Evolutionary conservation across 495 filamentous ascomycete genomes (phyloP).

Genomic region (Glonium stellatum): DNA sequence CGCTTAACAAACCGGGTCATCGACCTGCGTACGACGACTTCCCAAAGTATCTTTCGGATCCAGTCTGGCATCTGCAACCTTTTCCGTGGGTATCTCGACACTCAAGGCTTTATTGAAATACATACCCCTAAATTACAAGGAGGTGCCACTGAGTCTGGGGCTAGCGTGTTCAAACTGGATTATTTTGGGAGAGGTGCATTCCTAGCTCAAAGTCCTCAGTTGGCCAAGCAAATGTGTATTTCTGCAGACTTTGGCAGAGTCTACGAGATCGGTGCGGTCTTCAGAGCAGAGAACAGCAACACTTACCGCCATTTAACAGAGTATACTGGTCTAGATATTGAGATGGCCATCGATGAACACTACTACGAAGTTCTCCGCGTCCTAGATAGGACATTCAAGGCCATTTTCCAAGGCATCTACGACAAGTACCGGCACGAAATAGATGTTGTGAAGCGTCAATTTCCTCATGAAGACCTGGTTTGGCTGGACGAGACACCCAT

Average conservation of each 20-base stretch:
- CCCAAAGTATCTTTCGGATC: conserved; percentile 78
- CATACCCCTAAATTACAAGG: conserved; percentile 85
- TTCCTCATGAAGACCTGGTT: conserved; percentile 60
- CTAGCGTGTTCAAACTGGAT: conserved; percentile 83
- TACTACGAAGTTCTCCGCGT: conserved; percentile 81
- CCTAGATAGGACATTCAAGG: conserved; percentile 76
- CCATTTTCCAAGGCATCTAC: conserved; percentile 69
- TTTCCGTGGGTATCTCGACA: conserved; percentile 72
- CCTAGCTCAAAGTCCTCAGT: conserved; percentile 87
- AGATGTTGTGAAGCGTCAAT: conserved; percentile 49
- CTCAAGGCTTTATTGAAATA: conserved; percentile 75
- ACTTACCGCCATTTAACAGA: conserved; percentile 96
- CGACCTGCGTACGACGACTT: conserved; percentile 80
- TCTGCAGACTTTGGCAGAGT: conserved; percentile 86
- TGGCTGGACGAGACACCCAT: conserved; percentile 79
- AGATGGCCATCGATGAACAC: conserved; percentile 85
- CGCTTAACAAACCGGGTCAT: conserved; percentile 85
- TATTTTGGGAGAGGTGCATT: conserved; percentile 85
- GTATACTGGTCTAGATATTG: conserved; percentile 94
- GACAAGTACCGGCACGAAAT: conserved; percentile 40
- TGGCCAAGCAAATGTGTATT: conserved; percentile 96
- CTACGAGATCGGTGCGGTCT: conserved; percentile 84
- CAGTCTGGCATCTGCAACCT: conserved; percentile 73
- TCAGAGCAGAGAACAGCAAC: conserved; percentile 94
- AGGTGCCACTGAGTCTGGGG: conserved; percentile 87